Base-by-base conservation (phyloP, 202 grass and related monocot genomes). In the Setaria italica region DNA sequence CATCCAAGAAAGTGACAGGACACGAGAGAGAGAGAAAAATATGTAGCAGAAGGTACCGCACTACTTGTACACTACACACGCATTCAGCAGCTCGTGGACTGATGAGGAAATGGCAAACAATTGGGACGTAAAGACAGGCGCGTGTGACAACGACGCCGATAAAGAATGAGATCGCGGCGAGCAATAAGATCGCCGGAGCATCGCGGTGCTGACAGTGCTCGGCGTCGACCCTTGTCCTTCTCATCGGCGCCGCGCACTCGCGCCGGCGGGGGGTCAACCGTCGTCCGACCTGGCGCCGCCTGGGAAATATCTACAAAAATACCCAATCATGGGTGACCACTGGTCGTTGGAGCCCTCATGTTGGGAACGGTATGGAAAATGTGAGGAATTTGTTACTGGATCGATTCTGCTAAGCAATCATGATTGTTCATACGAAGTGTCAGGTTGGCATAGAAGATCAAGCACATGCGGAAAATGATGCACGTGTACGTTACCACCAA, bases 121-220 rank as follows among this genome's bases (percentile, higher is more conserved):
- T 12, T 37, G 0, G 35, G 74, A 67, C 32, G 3, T 11, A 43
- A 81, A 70, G 53, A 12, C 67, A 83, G 59, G 59, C 14, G 51
- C 35, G 2, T 69, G 4, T 69, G 64, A 85, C 41, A 83, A 42
- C 2, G 71, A 64, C 17, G 46, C 25, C 47, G 9, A 39, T 88
- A 72, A 72, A 88, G 77, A 77, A 77, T 5, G 42, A 43, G 77
- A 91, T 85, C 59, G 0, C 39, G 45, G 55, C 34, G 45, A 80
- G 84, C 84, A 60, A 83, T 17, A 67, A 79, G 42, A 85, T 90
- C 70, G 63, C 64, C 6, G 37, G 57, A 47, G 55, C 77, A 71
- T 88, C 81, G 56, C 8, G 37, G 70, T 58, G 56, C 81, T 88
- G 89, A 85, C 85, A 81, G 81, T 53, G 15, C 66, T 51, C 21